These are phyloP conservation scores for Dinochytrium kinnereticum DNA, from an alignment of 371 early-diverging fungal species.

Conservation along the genomic window DNA sequence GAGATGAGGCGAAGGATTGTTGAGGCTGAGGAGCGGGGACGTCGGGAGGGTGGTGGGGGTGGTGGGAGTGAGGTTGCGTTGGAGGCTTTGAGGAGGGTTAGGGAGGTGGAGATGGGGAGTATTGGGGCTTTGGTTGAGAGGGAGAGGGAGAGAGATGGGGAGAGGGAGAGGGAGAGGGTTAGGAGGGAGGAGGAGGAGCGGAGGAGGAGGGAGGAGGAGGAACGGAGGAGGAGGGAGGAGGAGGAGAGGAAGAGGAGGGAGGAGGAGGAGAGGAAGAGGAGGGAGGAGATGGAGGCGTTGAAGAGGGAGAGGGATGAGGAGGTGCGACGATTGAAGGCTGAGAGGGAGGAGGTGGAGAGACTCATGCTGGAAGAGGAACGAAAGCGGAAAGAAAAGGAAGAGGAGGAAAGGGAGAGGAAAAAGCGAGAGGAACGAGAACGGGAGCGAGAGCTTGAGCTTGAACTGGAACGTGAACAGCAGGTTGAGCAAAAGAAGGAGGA, in stretches of 20 bases:
- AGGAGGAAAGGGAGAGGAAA: background rate
- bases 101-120: background rate
- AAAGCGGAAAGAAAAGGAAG: conserved; percentile 9
- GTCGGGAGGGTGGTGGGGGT: background rate
- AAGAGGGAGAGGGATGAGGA: conserved; percentile 18
- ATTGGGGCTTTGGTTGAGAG: background rate
- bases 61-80: background rate
- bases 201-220: background rate
- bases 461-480: background rate
- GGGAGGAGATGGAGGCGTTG: conserved; percentile 15
- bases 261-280: conserved; percentile 8
- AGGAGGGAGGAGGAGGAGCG: background rate
- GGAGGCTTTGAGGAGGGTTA: background rate
- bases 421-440: background rate
- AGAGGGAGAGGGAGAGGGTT: background rate
- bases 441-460: background rate
- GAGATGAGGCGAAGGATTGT: background rate
- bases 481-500: no score
- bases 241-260: background rate
- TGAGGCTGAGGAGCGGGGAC: background rate
- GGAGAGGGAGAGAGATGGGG: background rate
- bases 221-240: background rate
- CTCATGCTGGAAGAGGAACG: conserved; percentile 19
- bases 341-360: conserved; percentile 5
- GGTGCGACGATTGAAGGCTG: background rate